Evolutionary conservation across 148 eudicot species (phyloP), one percentile per base, ranked within the genome.

Genomic region (Mesembryanthemum crystallinum): DNA sequence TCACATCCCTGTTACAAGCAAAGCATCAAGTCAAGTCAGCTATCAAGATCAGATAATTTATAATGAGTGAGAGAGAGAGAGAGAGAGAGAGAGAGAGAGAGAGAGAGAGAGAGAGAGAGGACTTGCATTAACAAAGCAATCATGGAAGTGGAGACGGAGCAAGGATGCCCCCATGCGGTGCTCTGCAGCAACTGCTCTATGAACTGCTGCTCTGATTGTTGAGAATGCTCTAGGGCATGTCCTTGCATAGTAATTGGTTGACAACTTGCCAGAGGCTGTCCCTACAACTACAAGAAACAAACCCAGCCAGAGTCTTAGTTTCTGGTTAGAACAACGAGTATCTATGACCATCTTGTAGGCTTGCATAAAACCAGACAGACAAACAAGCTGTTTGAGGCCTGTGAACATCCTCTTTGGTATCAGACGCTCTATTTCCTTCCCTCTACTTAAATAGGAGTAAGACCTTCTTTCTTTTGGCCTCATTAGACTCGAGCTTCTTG

Each of bases 141-240:
- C 90, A 57, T 87, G 90, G 78, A 87, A 83, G 27, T 83, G 89
- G 23, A 88, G 87, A 18, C 87, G 86, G 72, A 86, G 89, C 86
- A 86, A 80, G 14, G 89, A 88, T 32, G 89, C 88, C 14, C 88
- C 91, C 91, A 88, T 88, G 10, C 89, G 89, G 58, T 71, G 60
- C 67, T 88, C 91, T 3, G 37, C 73, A 27, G 77, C 51, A 0
- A 86, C 84, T 21, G 89, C 88, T 0, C 80, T 35, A 10, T 59
- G 67, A n/a, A 88, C 92, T 0, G 81, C 86, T 12, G 80, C 51
- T 79, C 76, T 54, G 47, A 88, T 83, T 28, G 82, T 81, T 25
- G 79, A 59, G 55, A 73, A 67, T 14, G 76, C 76, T 73, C 18
- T 25, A 17, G 76, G 76, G 57, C 76, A 73, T 27, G 76, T 73